phyloP scores from a whole-genome alignment of 1,284 basidiomycete species.

The Boletus mariae region DNA sequence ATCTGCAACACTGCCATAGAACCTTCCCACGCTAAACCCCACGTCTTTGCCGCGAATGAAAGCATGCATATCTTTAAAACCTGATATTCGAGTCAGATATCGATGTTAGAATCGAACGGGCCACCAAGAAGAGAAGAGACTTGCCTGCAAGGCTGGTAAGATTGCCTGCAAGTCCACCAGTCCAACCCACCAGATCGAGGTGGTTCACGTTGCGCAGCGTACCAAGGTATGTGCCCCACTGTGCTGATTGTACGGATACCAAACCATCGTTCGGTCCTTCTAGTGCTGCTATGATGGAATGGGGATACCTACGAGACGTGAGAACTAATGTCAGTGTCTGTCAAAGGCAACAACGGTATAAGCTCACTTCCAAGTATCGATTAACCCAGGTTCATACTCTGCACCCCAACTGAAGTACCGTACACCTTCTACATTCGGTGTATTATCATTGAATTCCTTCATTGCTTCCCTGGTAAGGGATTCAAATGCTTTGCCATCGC shows the following conservation, averaged over 20 bases:
- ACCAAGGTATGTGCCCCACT: slow-evolving; percentile 86
- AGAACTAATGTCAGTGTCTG: not conserved
- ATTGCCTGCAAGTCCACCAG: slow-evolving; percentile 62
- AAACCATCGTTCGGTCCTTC: slow-evolving; percentile 93
- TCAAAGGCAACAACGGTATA: not conserved
- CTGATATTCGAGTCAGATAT: slow-evolving; percentile 5
- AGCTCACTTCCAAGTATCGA: slow-evolving; percentile 81
- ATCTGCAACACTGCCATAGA: slow-evolving; percentile 81
- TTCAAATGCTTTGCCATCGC: slow-evolving; percentile 89
- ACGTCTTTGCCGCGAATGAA: slow-evolving; percentile 86
- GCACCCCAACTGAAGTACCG: slow-evolving; percentile 95
- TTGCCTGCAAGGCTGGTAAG: slow-evolving; percentile 50
- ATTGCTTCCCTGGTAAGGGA: slow-evolving; percentile 84
- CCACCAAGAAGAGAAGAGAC: not conserved
- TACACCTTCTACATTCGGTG: slow-evolving; percentile 73
- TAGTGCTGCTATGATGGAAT: slow-evolving; percentile 79
- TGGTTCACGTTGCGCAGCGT: slow-evolving; percentile 91
- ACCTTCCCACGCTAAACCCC: slow-evolving; percentile 83
- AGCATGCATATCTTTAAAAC: slow-evolving; percentile 52
- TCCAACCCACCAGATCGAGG: slow-evolving; percentile 85
- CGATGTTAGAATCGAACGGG: not conserved
- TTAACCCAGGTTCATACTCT: slow-evolving; percentile 78
- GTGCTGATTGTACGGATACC: slow-evolving; percentile 78
- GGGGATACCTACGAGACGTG: slow-evolving; percentile 56
- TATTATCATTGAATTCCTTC: slow-evolving; percentile 83